phyloP scores from a whole-genome alignment of 345 rosid genomes.

The Citrus inodora region DNA sequence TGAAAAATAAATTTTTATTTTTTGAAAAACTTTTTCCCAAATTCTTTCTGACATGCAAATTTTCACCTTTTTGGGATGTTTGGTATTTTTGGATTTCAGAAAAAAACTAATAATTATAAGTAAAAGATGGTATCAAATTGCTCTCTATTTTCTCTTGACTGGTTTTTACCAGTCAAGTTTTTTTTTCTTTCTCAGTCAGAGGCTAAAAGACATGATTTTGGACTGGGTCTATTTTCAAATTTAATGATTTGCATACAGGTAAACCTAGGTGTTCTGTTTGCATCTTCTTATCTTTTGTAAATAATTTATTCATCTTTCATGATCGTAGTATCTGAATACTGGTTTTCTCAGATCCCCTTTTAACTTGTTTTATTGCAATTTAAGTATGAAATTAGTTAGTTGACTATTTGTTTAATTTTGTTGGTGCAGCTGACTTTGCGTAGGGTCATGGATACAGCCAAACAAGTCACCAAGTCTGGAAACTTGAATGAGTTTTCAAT shows the following conservation, averaged over 20 bases:
- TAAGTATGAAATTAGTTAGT: background rate
- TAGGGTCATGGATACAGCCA: constrained; percentile 95
- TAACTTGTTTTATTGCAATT: background rate
- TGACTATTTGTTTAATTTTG: constrained; percentile 16
- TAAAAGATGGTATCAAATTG: background rate
- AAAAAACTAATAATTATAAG: background rate
- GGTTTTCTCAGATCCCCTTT: constrained; percentile 5
- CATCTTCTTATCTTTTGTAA: background rate
- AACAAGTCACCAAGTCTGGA: constrained; percentile 86
- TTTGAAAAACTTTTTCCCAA: background rate
- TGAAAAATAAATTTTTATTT: background rate
- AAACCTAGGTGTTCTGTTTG: background rate
- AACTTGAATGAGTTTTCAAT: constrained; percentile 92
- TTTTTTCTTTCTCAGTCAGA: background rate
- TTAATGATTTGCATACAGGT: background rate
- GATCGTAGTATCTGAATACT: background rate
- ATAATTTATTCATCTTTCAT: background rate
- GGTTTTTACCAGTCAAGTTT: background rate
- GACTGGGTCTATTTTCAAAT: background rate
- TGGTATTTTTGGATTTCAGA: background rate
- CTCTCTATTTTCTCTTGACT: background rate
- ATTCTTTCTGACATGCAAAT: background rate
- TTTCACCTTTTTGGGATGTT: background rate
- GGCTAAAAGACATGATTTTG: background rate
- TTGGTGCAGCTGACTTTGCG: constrained; percentile 80